Conservation (phyloP, 164 flowering plant genomes). For the Aristolochia fimbriata region DNA sequence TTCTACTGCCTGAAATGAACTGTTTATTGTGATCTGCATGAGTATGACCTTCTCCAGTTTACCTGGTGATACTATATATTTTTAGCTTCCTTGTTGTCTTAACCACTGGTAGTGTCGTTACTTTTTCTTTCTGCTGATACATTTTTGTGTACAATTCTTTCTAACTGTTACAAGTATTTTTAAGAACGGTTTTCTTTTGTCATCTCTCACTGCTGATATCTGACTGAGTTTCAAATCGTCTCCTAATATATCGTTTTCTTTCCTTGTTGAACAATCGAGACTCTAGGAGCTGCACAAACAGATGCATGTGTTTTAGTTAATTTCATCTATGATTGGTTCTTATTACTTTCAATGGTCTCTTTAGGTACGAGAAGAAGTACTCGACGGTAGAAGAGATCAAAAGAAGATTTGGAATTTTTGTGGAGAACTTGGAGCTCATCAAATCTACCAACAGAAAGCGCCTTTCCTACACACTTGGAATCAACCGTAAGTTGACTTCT, state of each 20-base stretch:
- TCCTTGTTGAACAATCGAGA: neutral
- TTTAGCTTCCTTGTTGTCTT: no score
- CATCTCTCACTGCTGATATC: neutral
- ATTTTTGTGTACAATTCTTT: neutral
- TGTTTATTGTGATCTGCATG: no score
- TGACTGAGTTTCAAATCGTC: neutral
- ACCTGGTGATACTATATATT: no score
- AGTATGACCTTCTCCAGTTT: no score
- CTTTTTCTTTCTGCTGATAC: neutral
- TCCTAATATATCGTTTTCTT: neutral
- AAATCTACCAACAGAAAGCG: slow-evolving; percentile 56
- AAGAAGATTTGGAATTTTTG: slow-evolving; percentile 50
- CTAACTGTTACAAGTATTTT: neutral
- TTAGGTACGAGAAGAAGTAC: slow-evolving; percentile 72
- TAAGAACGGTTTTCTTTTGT: neutral
- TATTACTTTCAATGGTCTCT: neutral
- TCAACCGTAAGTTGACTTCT: slow-evolving; percentile 44
- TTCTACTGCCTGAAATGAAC: no score
- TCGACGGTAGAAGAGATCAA: slow-evolving; percentile 54
- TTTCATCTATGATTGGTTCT: neutral
- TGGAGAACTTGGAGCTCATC: slow-evolving; percentile 62
- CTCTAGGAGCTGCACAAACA: neutral
- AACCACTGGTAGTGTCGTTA: neutral
- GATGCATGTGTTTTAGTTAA: neutral
- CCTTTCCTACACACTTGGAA: slow-evolving; percentile 52